Conservation (phyloP, 1,284 basidiomycete species). For the Marasmius fiardii region DNA sequence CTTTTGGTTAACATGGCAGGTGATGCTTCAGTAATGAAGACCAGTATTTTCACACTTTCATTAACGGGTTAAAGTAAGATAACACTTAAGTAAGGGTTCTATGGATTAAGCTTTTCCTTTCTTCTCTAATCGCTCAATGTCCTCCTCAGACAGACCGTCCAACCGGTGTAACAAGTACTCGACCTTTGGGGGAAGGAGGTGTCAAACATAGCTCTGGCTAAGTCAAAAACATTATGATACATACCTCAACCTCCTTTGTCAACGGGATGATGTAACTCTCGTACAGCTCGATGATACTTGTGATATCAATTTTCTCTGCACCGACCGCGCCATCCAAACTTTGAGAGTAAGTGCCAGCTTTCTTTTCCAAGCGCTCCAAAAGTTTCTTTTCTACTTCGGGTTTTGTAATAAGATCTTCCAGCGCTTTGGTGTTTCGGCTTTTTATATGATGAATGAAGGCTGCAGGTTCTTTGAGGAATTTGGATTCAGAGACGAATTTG, state of each 20-base stretch:
- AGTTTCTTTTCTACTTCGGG: slow-evolving; percentile 91
- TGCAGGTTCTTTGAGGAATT: slow-evolving; percentile 83
- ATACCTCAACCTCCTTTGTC: slow-evolving; percentile 97
- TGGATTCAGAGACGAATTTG: slow-evolving; percentile 98
- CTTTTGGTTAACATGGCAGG: not conserved
- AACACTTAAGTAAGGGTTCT: no score
- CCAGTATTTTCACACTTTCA: no score
- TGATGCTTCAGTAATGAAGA: no score
- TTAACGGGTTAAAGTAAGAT: no score
- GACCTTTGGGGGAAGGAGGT: slow-evolving; percentile 50
- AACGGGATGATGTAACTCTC: slow-evolving; percentile 94
- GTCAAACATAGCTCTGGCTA: not conserved
- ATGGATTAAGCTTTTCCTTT: slow-evolving; percentile 2
- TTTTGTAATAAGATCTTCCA: slow-evolving; percentile 91
- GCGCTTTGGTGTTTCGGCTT: slow-evolving; percentile 67
- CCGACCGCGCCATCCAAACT: slow-evolving; percentile 66
- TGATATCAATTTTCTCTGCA: slow-evolving; percentile 82
- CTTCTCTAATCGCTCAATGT: slow-evolving; percentile 66
- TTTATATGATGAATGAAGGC: slow-evolving; percentile 92
- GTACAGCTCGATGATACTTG: slow-evolving; percentile 91
- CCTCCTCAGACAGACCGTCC: slow-evolving; percentile 75
- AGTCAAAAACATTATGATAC: slow-evolving; percentile 22
- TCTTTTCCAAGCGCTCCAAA: slow-evolving; percentile 85
- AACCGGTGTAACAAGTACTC: slow-evolving; percentile 87
- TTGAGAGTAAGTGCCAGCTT: slow-evolving; percentile 90